These are phyloP conservation scores for Eutrema yunnanense DNA, from an alignment of 345 rosid species.

Conservation along the genomic window DNA sequence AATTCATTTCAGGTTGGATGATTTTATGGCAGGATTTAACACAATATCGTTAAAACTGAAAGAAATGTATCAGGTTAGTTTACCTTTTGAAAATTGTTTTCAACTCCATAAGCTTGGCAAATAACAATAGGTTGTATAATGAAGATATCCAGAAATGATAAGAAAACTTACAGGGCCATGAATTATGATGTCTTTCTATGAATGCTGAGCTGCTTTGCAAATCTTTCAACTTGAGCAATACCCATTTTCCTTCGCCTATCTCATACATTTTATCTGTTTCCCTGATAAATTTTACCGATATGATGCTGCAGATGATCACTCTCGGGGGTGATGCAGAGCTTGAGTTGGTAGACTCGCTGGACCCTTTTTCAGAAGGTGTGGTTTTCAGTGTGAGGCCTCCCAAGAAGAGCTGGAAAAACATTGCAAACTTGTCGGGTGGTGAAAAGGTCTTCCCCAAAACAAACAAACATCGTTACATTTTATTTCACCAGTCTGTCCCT, in stretches of 20 bases:
- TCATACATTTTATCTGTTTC: not conserved
- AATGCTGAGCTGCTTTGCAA: not conserved
- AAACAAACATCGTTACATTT: not conserved
- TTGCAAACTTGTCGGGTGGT: slow-evolving; percentile 93
- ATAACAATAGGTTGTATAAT: not conserved
- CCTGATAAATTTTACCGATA: not conserved
- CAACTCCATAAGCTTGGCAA: not conserved
- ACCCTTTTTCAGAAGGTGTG: slow-evolving; percentile 98
- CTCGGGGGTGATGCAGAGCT: slow-evolving; percentile 99
- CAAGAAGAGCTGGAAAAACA: slow-evolving; percentile 97
- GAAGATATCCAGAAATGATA: not conserved
- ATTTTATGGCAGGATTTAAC: slow-evolving; percentile 97
- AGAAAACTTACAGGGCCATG: not conserved
- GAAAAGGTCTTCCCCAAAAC: slow-evolving; percentile 59
- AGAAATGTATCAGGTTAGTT: slow-evolving; percentile 98
- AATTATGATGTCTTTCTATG: not conserved
- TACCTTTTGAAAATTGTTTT: not conserved
- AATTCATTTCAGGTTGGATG: slow-evolving; percentile 68
- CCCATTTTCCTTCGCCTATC: not conserved
- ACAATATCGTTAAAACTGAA: slow-evolving; percentile 86
- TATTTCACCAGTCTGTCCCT: not conserved
- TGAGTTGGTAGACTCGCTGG: slow-evolving; percentile 92
- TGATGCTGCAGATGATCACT: slow-evolving; percentile 72
- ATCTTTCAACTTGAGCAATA: not conserved
- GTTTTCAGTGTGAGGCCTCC: slow-evolving; percentile 99